Evolutionary conservation across 2,329 filamentous ascomycete genomes (phyloP).

Genomic region (Sporothrix variecibatus): DNA sequence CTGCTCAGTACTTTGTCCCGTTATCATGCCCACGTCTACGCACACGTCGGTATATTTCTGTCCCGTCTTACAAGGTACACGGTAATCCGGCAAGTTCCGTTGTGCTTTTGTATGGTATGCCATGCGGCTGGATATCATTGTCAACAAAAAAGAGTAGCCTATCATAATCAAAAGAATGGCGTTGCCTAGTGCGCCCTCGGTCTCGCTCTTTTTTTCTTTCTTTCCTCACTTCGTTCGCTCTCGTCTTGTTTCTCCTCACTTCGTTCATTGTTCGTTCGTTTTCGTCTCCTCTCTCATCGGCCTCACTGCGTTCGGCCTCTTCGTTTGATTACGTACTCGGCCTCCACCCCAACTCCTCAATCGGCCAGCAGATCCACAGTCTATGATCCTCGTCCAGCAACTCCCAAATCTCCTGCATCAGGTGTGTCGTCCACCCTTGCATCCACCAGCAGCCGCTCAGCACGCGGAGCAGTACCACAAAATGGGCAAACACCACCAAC

Average conservation of each 20-base stretch:
- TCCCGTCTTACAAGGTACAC: not conserved
- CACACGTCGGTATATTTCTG: not conserved
- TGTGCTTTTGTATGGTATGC: too few relatives aligned
- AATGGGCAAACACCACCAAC: constrained; percentile 33
- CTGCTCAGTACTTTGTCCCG: not conserved
- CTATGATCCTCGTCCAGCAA: constrained; percentile 34
- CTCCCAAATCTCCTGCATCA: constrained; percentile 36
- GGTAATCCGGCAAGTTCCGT: not conserved
- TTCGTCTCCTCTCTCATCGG: not conserved
- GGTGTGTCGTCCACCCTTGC: constrained; percentile 36
- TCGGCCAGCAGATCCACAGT: constrained; percentile 38
- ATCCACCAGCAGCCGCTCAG: constrained; percentile 38
- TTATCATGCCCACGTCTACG: not conserved
- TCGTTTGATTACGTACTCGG: not conserved
- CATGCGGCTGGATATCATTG: not conserved
- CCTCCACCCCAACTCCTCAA: constrained; percentile 37
- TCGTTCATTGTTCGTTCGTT: not conserved
- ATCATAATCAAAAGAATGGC: not conserved
- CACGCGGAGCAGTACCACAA: constrained; percentile 36
- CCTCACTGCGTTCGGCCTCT: not conserved
- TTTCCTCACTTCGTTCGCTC: not conserved
- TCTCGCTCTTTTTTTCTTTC: not conserved
- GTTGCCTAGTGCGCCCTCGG: not conserved
- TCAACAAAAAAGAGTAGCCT: not conserved
- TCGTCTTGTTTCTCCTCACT: not conserved